A percentile compares a stretch with the other conserved stretches of the same genome.
Evolutionary conservation across 768 basidiomycete genomes (phyloP).

Genomic region (Cubamyces lactineus): DNA sequence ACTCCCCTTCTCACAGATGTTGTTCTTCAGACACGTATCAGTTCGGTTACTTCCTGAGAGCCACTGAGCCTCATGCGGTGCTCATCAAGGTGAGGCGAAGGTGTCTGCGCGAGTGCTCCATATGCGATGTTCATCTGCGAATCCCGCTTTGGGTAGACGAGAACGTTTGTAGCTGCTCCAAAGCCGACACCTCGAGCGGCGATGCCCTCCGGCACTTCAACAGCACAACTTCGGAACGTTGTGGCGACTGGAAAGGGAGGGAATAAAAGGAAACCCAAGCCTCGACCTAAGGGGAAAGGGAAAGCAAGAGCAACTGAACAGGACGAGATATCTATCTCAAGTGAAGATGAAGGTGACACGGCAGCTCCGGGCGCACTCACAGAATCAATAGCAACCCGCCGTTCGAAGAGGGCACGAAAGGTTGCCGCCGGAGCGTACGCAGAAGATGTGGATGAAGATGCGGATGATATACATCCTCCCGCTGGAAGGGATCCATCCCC

Average conservation of each 20-base stretch:
- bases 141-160: constrained; percentile 38
- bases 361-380: not conserved
- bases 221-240: constrained; percentile 26
- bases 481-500: not conserved
- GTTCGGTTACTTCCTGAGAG: constrained; percentile 88
- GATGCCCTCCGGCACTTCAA: constrained; percentile 8
- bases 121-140: not conserved
- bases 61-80: constrained; percentile 79
- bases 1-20: not conserved
- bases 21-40: constrained; percentile 75
- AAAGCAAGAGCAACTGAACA: constrained; percentile 27
- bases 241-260: constrained; percentile 11
- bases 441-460: constrained; percentile 31
- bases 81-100: constrained; percentile 66
- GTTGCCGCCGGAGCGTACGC: constrained; percentile 31
- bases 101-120: not conserved
- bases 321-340: constrained; percentile 21
- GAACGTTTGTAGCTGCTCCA: constrained; percentile 44
- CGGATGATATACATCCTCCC: not conserved
- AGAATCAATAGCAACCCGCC: constrained; percentile 26
- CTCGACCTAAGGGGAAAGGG: constrained; percentile 25
- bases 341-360: constrained; percentile 9
- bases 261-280: constrained; percentile 43
- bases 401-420: constrained; percentile 39
- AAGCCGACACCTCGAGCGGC: constrained; percentile 26